phyloP scores from a whole-genome alignment of 306 rosid genomes.

The Cyclanthera cordifolia region DNA sequence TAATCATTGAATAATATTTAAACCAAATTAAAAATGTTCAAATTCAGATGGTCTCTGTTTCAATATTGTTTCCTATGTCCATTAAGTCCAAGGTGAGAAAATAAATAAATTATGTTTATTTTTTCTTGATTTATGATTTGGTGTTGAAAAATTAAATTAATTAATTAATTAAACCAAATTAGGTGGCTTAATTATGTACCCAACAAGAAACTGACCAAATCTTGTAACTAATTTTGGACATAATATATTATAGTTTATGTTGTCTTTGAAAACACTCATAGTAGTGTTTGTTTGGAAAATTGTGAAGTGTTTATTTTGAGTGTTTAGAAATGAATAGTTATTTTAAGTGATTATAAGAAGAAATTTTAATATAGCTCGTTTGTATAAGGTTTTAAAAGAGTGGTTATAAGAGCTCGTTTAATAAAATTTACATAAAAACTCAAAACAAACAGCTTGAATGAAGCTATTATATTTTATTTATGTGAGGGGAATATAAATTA shows the following conservation, averaged over 20 bases:
- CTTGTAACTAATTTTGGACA: neutral
- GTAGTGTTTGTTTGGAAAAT: too few species aligned
- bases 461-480: too few species aligned
- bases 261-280: neutral
- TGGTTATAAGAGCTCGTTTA: too few species aligned
- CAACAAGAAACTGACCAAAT: constrained; percentile 5
- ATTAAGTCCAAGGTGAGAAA: neutral
- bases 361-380: too few species aligned
- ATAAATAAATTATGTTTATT: neutral
- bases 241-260: neutral
- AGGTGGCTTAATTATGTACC: neutral
- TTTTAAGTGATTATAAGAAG: too few species aligned
- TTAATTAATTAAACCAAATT: neutral
- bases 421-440: too few species aligned
- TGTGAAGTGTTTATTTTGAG: too few species aligned
- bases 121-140: neutral
- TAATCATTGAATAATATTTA: neutral
- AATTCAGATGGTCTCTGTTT: constrained; percentile 1
- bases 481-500: too few species aligned
- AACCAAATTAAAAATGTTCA: neutral
- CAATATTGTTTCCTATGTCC: neutral
- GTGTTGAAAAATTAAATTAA: neutral
- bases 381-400: too few species aligned
- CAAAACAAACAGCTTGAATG: too few species aligned
- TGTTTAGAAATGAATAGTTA: too few species aligned